Evolutionary conservation across 202 grass and related monocot species (phyloP), one percentile per base, ranked within the genome.

Genomic region (Schoenoplectus tabernaemontani): DNA sequence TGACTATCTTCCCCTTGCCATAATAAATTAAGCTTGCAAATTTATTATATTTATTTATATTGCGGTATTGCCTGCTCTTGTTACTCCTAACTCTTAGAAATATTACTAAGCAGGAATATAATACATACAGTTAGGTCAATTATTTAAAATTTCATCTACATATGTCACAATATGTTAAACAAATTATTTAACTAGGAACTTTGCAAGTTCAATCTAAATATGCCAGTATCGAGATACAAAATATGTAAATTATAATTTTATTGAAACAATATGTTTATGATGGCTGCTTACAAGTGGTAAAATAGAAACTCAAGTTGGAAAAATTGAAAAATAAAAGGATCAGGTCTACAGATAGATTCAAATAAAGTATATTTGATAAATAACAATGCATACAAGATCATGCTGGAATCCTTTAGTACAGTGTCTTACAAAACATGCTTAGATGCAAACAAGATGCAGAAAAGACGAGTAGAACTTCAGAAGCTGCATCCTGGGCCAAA

Each of bases 401-500:
- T 39, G 20, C 37, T 4, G 22, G n/a, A 67, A 67, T 22, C 7
- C 54, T 74, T 51, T n/a, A 34, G 46, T 54, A 33, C 5, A 34
- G 44, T 74, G 5, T 54, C 26, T 74, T 50, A 54, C 48, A 7
- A 34, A 74, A 53, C 26, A 19, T 54, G 46, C 26, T 44, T 26
- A n/a, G 46, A 34, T 48, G 54, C 36, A 26, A 53, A 74, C 4
- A 54, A 54, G 8, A 54, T 36, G 6, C 39, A 38, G 4, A 69
- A 44, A 69, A 69, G 9, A 43, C 44, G 47, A 33, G 15, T n/a
- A 15, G 32, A 74, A 34, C 34, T 54, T 7, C 15, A 74, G 7
- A 74, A 53, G n/a, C 38, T 69, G 65, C 65, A 68, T 19, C 74
- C 8, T 34, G 20, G 22, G 44, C 68, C 72, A 61, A 83, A 82